A percentile compares a stretch with the other conserved stretches of the same genome.
These are phyloP conservation scores for Penicillium bialowiezense DNA, from an alignment of 495 filamentous ascomycete species.

Conservation along the genomic window DNA sequence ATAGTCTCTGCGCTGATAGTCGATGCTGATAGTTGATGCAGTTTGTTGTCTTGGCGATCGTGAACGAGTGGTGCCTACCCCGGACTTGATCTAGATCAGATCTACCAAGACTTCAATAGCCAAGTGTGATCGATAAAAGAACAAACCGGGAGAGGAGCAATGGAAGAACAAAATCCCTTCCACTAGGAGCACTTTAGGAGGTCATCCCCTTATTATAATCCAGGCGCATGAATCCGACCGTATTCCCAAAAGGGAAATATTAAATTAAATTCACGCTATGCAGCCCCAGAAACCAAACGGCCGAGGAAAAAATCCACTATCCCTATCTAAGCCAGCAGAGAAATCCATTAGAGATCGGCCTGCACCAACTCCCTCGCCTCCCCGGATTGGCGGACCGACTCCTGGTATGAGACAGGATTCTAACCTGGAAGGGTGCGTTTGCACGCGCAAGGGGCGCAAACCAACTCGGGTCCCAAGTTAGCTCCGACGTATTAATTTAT, in stretches of 20 bases:
- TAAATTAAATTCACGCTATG: conserved; percentile 1
- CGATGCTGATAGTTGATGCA: no score
- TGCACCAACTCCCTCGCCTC: conserved; percentile 23
- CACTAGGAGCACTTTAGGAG: neutral
- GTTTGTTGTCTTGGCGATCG: neutral
- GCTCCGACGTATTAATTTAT: no score
- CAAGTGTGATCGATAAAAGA: neutral
- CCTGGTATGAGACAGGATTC: conserved; percentile 17
- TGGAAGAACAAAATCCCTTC: neutral
- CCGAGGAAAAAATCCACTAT: conserved; percentile 18
- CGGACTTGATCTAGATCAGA: neutral
- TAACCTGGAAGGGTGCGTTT: conserved; percentile 10
- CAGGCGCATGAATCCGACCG: neutral
- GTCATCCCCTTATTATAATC: conserved; percentile 4
- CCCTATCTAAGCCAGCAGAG: conserved; percentile 6
- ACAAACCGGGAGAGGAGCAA: conserved; percentile 3
- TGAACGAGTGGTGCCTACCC: neutral
- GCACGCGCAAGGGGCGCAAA: conserved; percentile 24
- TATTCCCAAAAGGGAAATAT: no score
- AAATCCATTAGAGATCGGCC: conserved; percentile 13
- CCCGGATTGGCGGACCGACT: conserved; percentile 20
- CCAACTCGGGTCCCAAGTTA: conserved; percentile 9
- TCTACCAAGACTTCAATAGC: neutral
- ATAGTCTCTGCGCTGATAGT: conserved; percentile 15
- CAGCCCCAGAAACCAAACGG: conserved; percentile 12